Evolutionary conservation across 768 basidiomycete species (phyloP).

Genomic region (Tricholoma flavovirens): DNA sequence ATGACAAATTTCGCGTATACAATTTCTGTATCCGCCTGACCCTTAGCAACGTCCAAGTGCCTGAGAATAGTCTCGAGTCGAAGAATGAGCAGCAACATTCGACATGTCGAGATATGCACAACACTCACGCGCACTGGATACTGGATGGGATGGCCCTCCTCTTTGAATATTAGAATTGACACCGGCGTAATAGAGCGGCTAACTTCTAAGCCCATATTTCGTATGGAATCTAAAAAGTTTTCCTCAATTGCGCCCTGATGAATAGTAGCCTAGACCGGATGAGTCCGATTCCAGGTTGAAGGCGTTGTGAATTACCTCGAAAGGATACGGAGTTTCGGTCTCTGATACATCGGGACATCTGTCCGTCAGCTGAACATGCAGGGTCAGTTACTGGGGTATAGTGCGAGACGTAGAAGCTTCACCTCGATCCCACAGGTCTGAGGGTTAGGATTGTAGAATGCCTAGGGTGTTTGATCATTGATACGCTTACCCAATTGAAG

Average conservation of each 20-base stretch:
- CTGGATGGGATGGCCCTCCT: slow-evolving; percentile 33
- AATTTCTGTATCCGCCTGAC: slow-evolving; percentile 39
- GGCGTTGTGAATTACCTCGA: slow-evolving; percentile 40
- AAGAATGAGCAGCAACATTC: not conserved
- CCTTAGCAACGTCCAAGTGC: slow-evolving; percentile 30
- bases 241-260: slow-evolving; percentile 62
- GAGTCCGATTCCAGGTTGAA: not conserved
- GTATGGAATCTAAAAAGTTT: slow-evolving; percentile 55
- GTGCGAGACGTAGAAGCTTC: slow-evolving; percentile 2
- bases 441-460: slow-evolving; percentile 66
- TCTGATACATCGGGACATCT: slow-evolving; percentile 59
- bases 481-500: not conserved
- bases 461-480: slow-evolving; percentile 31
- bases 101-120: not conserved
- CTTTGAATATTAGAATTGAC: slow-evolving; percentile 40
- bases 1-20: slow-evolving; percentile 71
- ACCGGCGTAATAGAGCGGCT: slow-evolving; percentile 45
- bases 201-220: slow-evolving; percentile 39
- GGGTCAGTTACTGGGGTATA: not conserved
- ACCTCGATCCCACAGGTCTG: slow-evolving; percentile 58
- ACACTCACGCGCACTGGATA: slow-evolving; percentile 34
- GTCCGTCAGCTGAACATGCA: slow-evolving; percentile 45
- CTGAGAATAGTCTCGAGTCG: slow-evolving; percentile 38
- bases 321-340: slow-evolving; percentile 62
- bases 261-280: slow-evolving; percentile 39